Evolutionary conservation across 1,284 basidiomycete species (phyloP).

Genomic region (Puccinia coronata): DNA sequence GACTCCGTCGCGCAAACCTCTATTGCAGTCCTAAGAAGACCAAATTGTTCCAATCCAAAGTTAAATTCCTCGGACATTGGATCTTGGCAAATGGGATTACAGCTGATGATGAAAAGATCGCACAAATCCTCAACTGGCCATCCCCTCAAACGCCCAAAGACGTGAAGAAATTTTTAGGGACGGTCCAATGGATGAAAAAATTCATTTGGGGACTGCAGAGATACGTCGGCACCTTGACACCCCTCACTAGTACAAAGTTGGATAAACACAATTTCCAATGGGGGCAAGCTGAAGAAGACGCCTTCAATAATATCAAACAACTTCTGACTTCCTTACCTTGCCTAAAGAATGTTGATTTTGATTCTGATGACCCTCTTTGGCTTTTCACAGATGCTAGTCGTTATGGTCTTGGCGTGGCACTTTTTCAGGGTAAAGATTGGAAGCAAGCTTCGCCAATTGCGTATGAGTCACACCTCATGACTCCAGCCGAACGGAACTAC

Average conservation of each 20-base stretch:
- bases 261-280: neutral
- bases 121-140: neutral
- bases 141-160: neutral
- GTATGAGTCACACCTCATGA: too few relatives aligned
- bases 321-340: neutral
- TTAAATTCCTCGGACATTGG: conserved; percentile 34
- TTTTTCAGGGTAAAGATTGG: neutral
- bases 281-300: neutral
- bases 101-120: neutral
- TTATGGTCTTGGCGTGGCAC: neutral
- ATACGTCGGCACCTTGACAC: neutral
- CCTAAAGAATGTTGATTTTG: neutral
- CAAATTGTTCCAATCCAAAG: neutral
- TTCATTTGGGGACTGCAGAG: neutral
- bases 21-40: conserved; percentile 25
- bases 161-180: conserved; percentile 22
- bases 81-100: neutral
- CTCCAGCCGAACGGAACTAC: too few relatives aligned
- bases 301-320: neutral
- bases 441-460: too few relatives aligned
- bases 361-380: neutral
- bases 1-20: neutral
- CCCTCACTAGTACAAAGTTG: neutral
- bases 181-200: too few relatives aligned
- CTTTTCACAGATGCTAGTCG: neutral